Base-by-base conservation (phyloP, 305 asterid genomes). In the Andrographis paniculata region DNA sequence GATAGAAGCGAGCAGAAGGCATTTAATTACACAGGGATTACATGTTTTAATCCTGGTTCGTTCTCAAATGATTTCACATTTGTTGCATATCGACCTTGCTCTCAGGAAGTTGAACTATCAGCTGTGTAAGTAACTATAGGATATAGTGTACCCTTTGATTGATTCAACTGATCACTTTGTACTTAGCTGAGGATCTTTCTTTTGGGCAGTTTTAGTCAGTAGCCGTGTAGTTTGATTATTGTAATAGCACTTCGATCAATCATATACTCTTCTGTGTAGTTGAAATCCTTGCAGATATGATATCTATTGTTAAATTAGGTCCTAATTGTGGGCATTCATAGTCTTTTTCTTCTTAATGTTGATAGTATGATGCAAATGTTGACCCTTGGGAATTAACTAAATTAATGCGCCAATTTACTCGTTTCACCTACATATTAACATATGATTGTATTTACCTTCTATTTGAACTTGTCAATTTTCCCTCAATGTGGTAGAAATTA, bases 1-100 rank as follows among this genome's bases (percentile, higher is more conserved):
- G 99, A 91, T 67, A 79, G 68, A 74, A 83, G 96, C 61, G 96
- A 83, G 70, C 96, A 83, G 71, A 91, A 83, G 75, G 78, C 83
- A 23, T 78, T 75, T 74, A 67, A 66, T 17, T 79, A 87, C 71
- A 64, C 83, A 12, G 96, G 99, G 60, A 73, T 69, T 51, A 80
- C 96, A 46, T 91, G 99, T 79, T 80, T 91, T 39, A 91, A 87
- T 70, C 94, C 95, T 9, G 99, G 96, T 59, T 83, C 99, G 43
- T 91, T 91, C 72, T 83, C 95, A 51, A 84, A 67, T 31, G 95
- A 87, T 69, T 72, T 75, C 66, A 75, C 95, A 17, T 87, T 91
- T 30, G 77, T 69, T 50, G 95, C 75, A 20, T 87, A 87, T 65
- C 70, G 96, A 40, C 96, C 99, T 40, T 87, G 94, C 70, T 68